phyloP scores from a whole-genome alignment of 257 asterid genomes.

The Jaltomata sinuosa region DNA sequence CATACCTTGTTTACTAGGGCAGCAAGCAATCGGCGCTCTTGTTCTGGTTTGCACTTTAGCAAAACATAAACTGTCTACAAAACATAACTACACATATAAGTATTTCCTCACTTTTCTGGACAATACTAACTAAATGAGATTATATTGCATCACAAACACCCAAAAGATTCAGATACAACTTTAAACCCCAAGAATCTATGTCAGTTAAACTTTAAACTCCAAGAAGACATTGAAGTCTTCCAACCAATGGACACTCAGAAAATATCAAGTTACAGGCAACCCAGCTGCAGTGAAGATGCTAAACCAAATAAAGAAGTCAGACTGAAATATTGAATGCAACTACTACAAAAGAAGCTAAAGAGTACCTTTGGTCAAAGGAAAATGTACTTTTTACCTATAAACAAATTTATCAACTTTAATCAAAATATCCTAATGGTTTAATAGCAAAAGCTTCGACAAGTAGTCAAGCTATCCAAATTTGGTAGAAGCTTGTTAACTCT shows the following conservation, averaged over 20 bases:
- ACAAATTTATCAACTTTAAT: background rate
- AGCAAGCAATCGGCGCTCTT: slow-evolving; percentile 79
- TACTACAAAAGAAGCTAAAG: background rate
- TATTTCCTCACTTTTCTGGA: background rate
- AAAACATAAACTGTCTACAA: slow-evolving; percentile 56
- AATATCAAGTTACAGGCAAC: background rate
- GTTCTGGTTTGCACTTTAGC: slow-evolving; percentile 91
- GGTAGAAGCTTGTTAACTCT: background rate
- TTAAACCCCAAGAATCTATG: background rate
- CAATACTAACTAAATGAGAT: background rate
- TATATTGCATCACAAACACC: background rate
- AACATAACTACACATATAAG: background rate
- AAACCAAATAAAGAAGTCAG: background rate
- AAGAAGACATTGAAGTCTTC: background rate
- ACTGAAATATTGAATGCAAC: background rate
- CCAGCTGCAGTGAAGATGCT: background rate
- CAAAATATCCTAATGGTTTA: background rate
- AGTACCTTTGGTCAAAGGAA: background rate
- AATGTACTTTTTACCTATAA: background rate
- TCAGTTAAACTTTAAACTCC: background rate
- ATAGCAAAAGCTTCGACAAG: background rate
- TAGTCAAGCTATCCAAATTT: background rate
- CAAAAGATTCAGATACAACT: background rate
- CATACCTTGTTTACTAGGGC: slow-evolving; percentile 84
- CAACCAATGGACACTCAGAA: background rate